These are phyloP conservation scores for Trichoderma sp. DNA, from an alignment of 2,329 filamentous ascomycete species.

Conservation along the genomic window DNA sequence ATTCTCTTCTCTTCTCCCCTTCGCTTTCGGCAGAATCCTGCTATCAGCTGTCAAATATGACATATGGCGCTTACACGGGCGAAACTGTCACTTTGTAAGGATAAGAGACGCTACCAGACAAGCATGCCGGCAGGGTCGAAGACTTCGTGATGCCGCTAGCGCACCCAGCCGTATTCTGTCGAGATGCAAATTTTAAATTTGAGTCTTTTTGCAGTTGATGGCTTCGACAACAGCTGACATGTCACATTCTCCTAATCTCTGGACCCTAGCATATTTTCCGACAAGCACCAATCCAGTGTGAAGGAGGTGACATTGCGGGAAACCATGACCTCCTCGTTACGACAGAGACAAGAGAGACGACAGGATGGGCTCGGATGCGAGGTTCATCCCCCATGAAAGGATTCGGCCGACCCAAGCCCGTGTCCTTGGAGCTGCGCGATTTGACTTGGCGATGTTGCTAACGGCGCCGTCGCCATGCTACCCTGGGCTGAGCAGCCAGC, in stretches of 20 bases:
- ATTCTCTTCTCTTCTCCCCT: not conserved
- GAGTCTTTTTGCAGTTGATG: not conserved
- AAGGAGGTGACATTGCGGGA: not conserved
- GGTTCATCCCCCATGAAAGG: constrained; percentile 22
- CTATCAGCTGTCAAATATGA: constrained; percentile 9
- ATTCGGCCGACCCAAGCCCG: constrained; percentile 31
- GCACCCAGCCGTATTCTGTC: not conserved
- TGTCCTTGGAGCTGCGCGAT: constrained; percentile 29
- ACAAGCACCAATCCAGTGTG: not conserved
- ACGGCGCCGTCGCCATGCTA: constrained; percentile 8
- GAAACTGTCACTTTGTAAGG: not conserved
- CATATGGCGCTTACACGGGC: not conserved
- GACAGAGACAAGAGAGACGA: not conserved
- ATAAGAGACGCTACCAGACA: not conserved
- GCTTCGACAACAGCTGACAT: constrained; percentile 1
- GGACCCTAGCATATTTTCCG: not conserved
- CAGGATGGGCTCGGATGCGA: constrained; percentile 11
- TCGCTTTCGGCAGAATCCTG: not conserved
- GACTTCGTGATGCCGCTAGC: not conserved
- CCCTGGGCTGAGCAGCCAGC: not conserved
- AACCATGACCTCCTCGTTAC: not conserved
- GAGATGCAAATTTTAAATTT: constrained; percentile 12
- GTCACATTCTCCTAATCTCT: constrained; percentile 12
- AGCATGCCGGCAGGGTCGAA: not conserved
- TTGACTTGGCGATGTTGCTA: constrained; percentile 10